Evolutionary conservation across 2,329 filamentous ascomycete genomes (phyloP), one percentile per base, ranked within the genome.

Genomic region (Graphiopsis chlorocephala): DNA sequence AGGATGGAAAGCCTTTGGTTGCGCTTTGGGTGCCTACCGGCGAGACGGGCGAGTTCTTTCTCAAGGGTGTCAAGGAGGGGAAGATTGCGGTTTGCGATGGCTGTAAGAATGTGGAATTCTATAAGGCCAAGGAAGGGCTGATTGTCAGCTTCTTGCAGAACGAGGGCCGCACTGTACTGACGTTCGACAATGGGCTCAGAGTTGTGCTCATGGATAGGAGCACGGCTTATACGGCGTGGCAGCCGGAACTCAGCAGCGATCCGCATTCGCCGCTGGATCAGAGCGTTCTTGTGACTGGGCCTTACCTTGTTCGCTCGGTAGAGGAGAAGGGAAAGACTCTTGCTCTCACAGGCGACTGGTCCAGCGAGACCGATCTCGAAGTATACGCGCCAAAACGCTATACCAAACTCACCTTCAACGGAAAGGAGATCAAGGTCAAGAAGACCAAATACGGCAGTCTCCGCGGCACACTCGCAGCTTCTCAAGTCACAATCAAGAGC

Each of bases 21-120:
- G 75, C 79, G 3, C 72, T 80, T 26, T 80, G 76, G 68, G 72
- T 78, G 23, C 77, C 76, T 4, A 68, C 66, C 14, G 79, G 77
- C 15, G 78, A 80, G 65, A 72, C 75, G 61, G 76, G 75, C 29
- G 79, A 81, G 62, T 79, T 80, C 67, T 75, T 77, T 35, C 64
- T 79, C 61, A 76, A 77, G 65, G 75, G 70, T 33, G 74, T 67
- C 1, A 73, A 65, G n/a, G 72, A 75, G 4, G 83, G 75, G 52
- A 74, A 75, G 2, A 67, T 80, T 2, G 72, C 75, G 10, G 77
- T 76, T 1, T 78, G 79, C 20, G 72, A 78, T 15, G 76, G 78
- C 4, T 79, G 80, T 52, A 78, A 77, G 20, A 78, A 75, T 25
- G 75, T 82, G 20, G 75, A 77, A 3, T 79, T 84, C 63, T 73